Evolutionary conservation across 2,329 filamentous ascomycete species (phyloP).

Genomic region (Geosmithia flava): DNA sequence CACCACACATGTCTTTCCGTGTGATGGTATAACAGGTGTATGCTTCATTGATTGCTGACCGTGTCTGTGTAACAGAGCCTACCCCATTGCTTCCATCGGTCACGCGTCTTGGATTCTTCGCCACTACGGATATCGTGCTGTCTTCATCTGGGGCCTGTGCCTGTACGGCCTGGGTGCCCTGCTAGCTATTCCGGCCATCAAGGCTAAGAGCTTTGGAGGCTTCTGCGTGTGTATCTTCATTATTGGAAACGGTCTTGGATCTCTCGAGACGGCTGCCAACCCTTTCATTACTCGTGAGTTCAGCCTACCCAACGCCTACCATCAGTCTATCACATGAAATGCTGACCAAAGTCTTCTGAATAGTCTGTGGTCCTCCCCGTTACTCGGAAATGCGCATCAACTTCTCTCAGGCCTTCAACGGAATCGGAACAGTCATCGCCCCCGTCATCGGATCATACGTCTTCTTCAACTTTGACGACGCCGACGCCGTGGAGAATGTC

Average conservation of each 20-base stretch:
- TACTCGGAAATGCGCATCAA: constrained; percentile 67
- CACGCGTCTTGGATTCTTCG: constrained; percentile 52
- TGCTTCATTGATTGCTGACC: too few species aligned
- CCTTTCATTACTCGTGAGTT: constrained; percentile 51
- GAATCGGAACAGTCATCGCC: constrained; percentile 49
- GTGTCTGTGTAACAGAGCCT: constrained; percentile 41
- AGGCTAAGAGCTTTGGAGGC: constrained; percentile 55
- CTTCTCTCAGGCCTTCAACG: constrained; percentile 66
- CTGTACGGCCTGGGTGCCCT: constrained; percentile 54
- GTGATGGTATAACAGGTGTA: too few species aligned
- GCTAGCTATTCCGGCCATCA: constrained; percentile 42
- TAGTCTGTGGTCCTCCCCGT: constrained; percentile 45
- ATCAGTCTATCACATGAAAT: neutral
- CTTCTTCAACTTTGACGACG: constrained; percentile 53
- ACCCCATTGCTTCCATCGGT: constrained; percentile 58
- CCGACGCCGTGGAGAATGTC: constrained; percentile 49
- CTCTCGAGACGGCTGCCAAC: constrained; percentile 68
- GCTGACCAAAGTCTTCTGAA: neutral
- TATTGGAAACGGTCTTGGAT: constrained; percentile 60
- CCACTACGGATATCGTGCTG: constrained; percentile 51
- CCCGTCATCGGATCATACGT: constrained; percentile 62
- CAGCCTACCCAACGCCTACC: neutral
- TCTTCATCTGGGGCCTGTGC: constrained; percentile 55
- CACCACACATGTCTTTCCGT: too few species aligned
- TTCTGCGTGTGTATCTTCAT: constrained; percentile 65